Evolutionary conservation across 345 rosid genomes (phyloP).

Genomic region (Sonneratia alba): DNA sequence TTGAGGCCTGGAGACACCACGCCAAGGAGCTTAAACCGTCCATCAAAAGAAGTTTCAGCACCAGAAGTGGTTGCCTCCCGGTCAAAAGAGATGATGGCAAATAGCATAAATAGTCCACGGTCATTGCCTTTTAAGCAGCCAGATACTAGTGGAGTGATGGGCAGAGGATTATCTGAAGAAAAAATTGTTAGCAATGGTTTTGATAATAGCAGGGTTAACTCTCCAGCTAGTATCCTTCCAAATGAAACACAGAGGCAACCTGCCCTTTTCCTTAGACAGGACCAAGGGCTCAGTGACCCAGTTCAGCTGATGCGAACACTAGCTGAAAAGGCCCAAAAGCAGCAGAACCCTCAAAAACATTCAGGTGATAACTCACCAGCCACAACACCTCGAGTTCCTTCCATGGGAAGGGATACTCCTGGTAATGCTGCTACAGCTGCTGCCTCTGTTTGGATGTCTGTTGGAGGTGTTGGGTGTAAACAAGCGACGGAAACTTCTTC

Average conservation of each 20-base stretch:
- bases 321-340: constrained; percentile 45
- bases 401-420: constrained; percentile 36
- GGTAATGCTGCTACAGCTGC: constrained; percentile 59
- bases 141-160: constrained; percentile 26
- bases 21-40: constrained; percentile 1
- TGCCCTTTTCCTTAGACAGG: constrained; percentile 28
- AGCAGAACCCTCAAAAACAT: constrained; percentile 35
- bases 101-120: constrained; percentile 28
- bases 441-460: constrained; percentile 83
- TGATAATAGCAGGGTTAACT: constrained; percentile 26
- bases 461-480: constrained; percentile 60
- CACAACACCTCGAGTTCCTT: constrained; percentile 25
- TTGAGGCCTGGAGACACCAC: constrained; percentile 11
- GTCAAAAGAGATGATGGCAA: constrained; percentile 29
- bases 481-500: constrained; percentile 34
- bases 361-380: constrained; percentile 19
- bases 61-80: constrained; percentile 17
- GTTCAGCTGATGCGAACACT: constrained; percentile 51
- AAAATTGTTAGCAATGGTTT: constrained; percentile 21
- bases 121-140: constrained; percentile 32
- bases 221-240: constrained; percentile 29
- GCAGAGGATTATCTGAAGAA: constrained; percentile 45
- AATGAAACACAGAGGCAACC: constrained; percentile 37
- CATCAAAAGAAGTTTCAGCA: constrained; percentile 1
- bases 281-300: constrained; percentile 46